A percentile compares a stretch with the other conserved stretches of the same genome.
Evolutionary conservation across 2,329 filamentous ascomycete species (phyloP).

Genomic region (Elsinoe arachidis): DNA sequence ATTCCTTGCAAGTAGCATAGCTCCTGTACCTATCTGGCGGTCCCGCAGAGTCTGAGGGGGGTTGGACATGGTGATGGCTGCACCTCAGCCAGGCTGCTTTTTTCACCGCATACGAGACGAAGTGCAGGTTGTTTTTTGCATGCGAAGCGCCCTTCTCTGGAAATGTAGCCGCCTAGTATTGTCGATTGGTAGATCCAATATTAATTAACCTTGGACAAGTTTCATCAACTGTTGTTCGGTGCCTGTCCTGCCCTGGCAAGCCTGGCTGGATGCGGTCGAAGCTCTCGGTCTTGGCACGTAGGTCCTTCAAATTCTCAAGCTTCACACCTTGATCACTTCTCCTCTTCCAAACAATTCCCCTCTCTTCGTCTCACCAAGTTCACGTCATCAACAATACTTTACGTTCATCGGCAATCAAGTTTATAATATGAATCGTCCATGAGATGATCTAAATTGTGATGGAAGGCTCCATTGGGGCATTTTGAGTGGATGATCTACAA

Average conservation of each 20-base stretch:
- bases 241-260: not conserved
- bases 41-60: slow-evolving; percentile 55
- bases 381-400: not conserved
- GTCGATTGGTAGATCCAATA: no score
- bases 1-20: slow-evolving; percentile 22
- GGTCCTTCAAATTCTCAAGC: slow-evolving; percentile 5
- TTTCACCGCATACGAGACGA: slow-evolving; percentile 22
- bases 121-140: not conserved
- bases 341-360: not conserved
- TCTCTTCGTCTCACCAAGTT: not conserved
- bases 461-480: not conserved
- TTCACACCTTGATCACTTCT: not conserved
- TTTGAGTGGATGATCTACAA: slow-evolving; percentile 15
- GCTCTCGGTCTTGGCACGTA: slow-evolving; percentile 1
- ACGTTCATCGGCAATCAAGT: not conserved
- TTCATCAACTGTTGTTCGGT: not conserved
- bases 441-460: slow-evolving; percentile 8
- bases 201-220: not conserved
- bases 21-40: slow-evolving; percentile 58
- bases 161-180: no score
- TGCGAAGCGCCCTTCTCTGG: not conserved
- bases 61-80: slow-evolving; percentile 43
- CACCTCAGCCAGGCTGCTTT: slow-evolving; percentile 20
- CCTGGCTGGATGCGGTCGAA: not conserved
- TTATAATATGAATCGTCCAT: slow-evolving; percentile 5